These are phyloP conservation scores for Termitomyces sp. DNA, from an alignment of 1,284 basidiomycete species.

Conservation along the genomic window DNA sequence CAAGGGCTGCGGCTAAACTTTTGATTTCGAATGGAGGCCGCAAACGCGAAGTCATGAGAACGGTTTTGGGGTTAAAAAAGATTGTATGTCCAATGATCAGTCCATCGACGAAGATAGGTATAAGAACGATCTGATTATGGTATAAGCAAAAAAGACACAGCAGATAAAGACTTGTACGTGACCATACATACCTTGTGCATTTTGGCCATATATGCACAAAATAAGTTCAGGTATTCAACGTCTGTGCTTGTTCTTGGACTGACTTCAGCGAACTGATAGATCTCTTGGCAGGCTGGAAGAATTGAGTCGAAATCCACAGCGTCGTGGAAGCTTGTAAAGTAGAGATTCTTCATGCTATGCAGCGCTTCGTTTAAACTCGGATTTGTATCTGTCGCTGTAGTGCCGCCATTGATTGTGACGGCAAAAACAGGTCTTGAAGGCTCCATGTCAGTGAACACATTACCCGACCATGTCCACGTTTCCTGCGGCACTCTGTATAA, in stretches of 20 bases:
- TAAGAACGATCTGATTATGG: conserved; percentile 41
- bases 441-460: conserved; percentile 30
- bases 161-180: background rate
- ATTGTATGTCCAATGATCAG: conserved; percentile 34
- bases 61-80: conserved; percentile 33
- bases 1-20: conserved; percentile 37
- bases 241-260: conserved; percentile 35
- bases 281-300: conserved; percentile 40
- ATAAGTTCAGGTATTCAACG: conserved; percentile 28
- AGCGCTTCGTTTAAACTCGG: conserved; percentile 44
- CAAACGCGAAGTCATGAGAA: conserved; percentile 23
- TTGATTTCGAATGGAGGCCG: conserved; percentile 25
- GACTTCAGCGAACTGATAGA: conserved; percentile 47
- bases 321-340: conserved; percentile 44
- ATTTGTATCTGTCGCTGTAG: conserved; percentile 32
- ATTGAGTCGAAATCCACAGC: conserved; percentile 40
- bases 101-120: conserved; percentile 41
- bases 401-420: conserved; percentile 40
- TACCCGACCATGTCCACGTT: conserved; percentile 50
- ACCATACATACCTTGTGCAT: conserved; percentile 38
- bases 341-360: conserved; percentile 33
- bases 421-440: conserved; percentile 41
- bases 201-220: conserved; percentile 42
- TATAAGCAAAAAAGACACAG: background rate
- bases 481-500: conserved; percentile 22